Evolutionary conservation across 352 stramenopile genomes (phyloP).

Genomic region (Globisporangium radiosum): DNA sequence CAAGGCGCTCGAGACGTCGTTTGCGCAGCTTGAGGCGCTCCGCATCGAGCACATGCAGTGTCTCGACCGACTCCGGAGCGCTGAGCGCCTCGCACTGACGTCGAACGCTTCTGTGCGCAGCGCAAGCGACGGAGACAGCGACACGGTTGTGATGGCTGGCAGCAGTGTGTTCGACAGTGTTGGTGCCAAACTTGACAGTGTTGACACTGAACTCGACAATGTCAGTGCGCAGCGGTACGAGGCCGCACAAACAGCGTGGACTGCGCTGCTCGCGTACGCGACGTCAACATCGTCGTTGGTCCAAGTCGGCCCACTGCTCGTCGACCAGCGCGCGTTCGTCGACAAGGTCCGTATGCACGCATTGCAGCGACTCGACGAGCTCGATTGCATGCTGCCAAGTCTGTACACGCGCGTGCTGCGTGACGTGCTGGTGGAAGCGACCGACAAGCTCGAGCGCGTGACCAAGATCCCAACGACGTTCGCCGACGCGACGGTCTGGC

Average conservation of each 20-base stretch:
- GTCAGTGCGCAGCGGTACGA: slow-evolving; percentile 31
- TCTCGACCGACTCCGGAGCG: slow-evolving; percentile 6
- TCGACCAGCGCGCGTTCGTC: slow-evolving; percentile 47
- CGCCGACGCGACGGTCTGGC: slow-evolving; percentile 35
- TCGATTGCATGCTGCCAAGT: slow-evolving; percentile 35
- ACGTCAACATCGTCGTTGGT: slow-evolving; percentile 20
- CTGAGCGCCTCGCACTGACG: neutral
- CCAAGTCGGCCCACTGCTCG: slow-evolving; percentile 42
- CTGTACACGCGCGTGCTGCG: slow-evolving; percentile 47
- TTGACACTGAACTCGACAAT: neutral
- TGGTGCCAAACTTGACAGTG: slow-evolving; percentile 1
- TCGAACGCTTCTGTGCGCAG: no score
- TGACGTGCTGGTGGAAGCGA: slow-evolving; percentile 41
- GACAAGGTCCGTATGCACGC: slow-evolving; percentile 26
- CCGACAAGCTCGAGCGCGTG: slow-evolving; percentile 45
- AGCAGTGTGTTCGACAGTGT: slow-evolving; percentile 6
- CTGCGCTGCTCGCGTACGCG: slow-evolving; percentile 28
- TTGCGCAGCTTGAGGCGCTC: slow-evolving; percentile 22
- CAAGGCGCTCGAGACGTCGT: slow-evolving; percentile 23
- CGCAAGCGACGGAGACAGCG: slow-evolving; percentile 1
- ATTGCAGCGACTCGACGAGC: slow-evolving; percentile 21
- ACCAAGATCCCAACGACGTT: slow-evolving; percentile 58
- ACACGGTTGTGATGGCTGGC: no score
- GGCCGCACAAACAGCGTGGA: slow-evolving; percentile 31
- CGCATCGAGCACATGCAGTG: slow-evolving; percentile 29